Evolutionary conservation across 2,329 filamentous ascomycete genomes (phyloP).

Genomic region (Rhinocladiella similis): DNA sequence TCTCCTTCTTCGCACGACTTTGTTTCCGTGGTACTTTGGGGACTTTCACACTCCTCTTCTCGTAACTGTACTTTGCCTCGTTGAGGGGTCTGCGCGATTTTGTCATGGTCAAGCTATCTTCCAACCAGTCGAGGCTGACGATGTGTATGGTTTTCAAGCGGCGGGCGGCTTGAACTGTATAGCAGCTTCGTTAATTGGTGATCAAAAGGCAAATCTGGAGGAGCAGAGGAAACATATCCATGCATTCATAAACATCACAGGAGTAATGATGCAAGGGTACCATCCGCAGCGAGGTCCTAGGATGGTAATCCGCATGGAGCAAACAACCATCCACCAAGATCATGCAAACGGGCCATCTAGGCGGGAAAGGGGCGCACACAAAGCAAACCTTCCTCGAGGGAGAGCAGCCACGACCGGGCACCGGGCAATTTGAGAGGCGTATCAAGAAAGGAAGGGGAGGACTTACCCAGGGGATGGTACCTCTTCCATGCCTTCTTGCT

Average conservation of each 20-base stretch:
- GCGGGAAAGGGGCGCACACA: no score
- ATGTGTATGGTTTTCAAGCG: slow-evolving; percentile 41
- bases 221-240: no score
- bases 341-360: no score
- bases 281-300: no score
- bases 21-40: background rate
- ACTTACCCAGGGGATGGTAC: slow-evolving; percentile 42
- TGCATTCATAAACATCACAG: no score
- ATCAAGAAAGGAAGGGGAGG: background rate
- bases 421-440: background rate
- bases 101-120: slow-evolving; percentile 40
- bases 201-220: no score
- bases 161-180: slow-evolving; percentile 43
- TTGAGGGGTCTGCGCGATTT: slow-evolving; percentile 37
- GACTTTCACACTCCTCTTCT: slow-evolving; percentile 5
- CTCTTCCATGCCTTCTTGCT: slow-evolving; percentile 62
- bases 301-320: no score
- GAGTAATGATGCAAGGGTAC: no score
- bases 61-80: slow-evolving; percentile 34
- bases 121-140: slow-evolving; percentile 49
- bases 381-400: no score
- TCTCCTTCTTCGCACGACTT: background rate
- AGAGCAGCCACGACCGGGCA: no score
- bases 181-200: background rate
- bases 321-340: no score